These are phyloP conservation scores for Sphaerostilbella broomeana DNA, from an alignment of 2,329 filamentous ascomycete genomes.

Conservation along the genomic window DNA sequence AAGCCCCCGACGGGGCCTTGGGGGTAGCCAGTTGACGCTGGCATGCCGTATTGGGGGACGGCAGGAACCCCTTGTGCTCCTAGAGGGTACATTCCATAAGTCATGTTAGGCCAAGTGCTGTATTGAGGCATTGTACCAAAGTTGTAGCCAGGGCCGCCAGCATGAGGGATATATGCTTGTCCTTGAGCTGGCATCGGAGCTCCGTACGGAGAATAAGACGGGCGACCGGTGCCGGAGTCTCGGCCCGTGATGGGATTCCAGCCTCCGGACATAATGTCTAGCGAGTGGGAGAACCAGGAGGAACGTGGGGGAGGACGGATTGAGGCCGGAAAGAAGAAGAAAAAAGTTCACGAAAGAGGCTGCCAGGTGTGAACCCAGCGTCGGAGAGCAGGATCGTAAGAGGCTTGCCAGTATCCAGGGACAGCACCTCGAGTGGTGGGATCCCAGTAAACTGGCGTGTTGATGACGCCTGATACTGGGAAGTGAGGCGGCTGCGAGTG, in stretches of 20 bases:
- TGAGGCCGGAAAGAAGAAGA: neutral
- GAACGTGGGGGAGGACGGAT: neutral
- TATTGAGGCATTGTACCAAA: conserved; percentile 22
- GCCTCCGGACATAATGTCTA: conserved; percentile 29
- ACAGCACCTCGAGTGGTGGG: conserved; percentile 25
- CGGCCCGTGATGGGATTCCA: conserved; percentile 36
- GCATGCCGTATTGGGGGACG: conserved; percentile 3
- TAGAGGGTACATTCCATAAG: conserved; percentile 23
- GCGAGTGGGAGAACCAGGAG: no score
- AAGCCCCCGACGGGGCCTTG: conserved; percentile 19
- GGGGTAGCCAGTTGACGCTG: conserved; percentile 2
- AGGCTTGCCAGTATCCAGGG: conserved; percentile 30
- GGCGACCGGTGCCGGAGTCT: conserved; percentile 28
- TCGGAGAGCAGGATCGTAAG: conserved; percentile 22
- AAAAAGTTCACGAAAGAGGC: conserved; percentile 18
- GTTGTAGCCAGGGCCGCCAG: conserved; percentile 31
- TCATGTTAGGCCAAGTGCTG: conserved; percentile 17
- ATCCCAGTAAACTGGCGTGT: conserved; percentile 21
- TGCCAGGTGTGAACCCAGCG: conserved; percentile 35
- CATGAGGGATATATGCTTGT: conserved; percentile 33
- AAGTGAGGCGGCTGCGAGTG: neutral
- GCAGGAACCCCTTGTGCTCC: conserved; percentile 11
- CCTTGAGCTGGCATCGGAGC: conserved; percentile 28
- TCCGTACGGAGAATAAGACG: conserved; percentile 28
- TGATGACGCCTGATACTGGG: neutral